These are phyloP conservation scores for Dictyostelium citrinum DNA, from an alignment of 78 protist genomes.

Conservation along the genomic window DNA sequence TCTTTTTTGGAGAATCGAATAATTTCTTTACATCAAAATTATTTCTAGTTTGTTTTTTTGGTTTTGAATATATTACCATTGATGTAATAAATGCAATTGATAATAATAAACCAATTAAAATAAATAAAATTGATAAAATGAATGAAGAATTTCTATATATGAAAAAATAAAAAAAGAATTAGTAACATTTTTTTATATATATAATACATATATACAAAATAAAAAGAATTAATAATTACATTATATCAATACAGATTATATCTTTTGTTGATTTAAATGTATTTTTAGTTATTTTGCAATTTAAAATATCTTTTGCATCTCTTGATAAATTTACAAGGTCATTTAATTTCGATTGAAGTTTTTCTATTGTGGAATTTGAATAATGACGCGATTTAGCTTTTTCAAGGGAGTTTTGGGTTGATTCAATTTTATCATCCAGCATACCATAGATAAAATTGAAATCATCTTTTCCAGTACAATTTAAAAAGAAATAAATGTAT, in stretches of 20 bases:
- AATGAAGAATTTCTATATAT: conserved; percentile 18
- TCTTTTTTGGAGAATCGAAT: not conserved
- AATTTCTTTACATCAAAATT: not conserved
- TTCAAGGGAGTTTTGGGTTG: not conserved
- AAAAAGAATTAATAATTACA: not conserved
- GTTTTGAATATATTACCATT: not conserved
- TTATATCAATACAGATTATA: conserved; percentile 39
- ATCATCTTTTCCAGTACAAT: not conserved
- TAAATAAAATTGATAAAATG: not conserved
- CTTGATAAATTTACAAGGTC: not conserved
- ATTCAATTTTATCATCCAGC: not conserved
- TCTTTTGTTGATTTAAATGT: conserved; percentile 27
- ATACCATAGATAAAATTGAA: not conserved
- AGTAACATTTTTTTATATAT: not conserved
- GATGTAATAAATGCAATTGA: conserved; percentile 14
- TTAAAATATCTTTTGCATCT: conserved; percentile 28
- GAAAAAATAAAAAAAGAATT: not conserved
- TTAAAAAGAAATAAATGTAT: conserved; percentile 34
- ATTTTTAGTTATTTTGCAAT: conserved; percentile 46
- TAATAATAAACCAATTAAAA: conserved; percentile 1
- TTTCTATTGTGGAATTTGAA: not conserved
- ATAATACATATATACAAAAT: not conserved
- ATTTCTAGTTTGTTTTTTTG: not conserved
- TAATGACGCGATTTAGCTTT: conserved; percentile 12
- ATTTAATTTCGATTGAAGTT: not conserved